Conservation (phyloP, 2,329 filamentous ascomycete species). For the Aspergillus fumigatiaffinis region DNA sequence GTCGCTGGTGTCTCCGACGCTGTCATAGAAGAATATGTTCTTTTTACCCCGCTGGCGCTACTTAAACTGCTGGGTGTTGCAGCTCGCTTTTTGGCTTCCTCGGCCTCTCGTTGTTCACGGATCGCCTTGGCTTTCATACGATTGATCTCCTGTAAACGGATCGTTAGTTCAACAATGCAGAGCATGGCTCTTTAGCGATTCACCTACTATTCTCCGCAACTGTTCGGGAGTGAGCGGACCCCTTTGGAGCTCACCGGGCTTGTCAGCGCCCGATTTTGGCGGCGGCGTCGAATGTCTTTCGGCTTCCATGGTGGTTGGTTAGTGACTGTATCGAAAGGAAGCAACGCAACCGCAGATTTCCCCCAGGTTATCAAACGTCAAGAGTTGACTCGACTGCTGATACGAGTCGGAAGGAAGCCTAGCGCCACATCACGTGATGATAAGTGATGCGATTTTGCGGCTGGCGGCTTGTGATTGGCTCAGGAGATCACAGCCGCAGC, state of each 20-base stretch:
- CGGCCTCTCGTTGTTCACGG: slow-evolving; percentile 67
- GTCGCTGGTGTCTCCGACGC: slow-evolving; percentile 50
- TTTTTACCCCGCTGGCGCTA: slow-evolving; percentile 65
- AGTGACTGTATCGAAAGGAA: background rate
- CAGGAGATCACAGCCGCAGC: background rate
- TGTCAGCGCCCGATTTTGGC: slow-evolving; percentile 32
- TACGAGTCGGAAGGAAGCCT: background rate
- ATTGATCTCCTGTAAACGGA: slow-evolving; percentile 69
- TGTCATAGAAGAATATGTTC: slow-evolving; percentile 63
- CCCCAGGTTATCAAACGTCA: background rate
- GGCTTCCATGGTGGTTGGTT: slow-evolving; percentile 8
- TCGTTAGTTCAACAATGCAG: slow-evolving; percentile 7
- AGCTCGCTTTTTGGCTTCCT: slow-evolving; percentile 44
- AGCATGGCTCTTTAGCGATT: background rate
- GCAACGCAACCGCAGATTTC: background rate
- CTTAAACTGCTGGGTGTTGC: slow-evolving; percentile 31
- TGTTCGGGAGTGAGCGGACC: slow-evolving; percentile 58
- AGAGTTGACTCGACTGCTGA: background rate
- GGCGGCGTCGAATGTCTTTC: slow-evolving; percentile 44
- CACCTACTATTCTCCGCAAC: slow-evolving; percentile 52
- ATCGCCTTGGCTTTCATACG: slow-evolving; percentile 85
- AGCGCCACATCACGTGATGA: slow-evolving; percentile 1
- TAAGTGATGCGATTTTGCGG: background rate
- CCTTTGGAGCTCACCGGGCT: slow-evolving; percentile 31
- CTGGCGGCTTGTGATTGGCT: background rate